Evolutionary conservation across 2,329 filamentous ascomycete genomes (phyloP).

Genomic region (Penicillium sp.): DNA sequence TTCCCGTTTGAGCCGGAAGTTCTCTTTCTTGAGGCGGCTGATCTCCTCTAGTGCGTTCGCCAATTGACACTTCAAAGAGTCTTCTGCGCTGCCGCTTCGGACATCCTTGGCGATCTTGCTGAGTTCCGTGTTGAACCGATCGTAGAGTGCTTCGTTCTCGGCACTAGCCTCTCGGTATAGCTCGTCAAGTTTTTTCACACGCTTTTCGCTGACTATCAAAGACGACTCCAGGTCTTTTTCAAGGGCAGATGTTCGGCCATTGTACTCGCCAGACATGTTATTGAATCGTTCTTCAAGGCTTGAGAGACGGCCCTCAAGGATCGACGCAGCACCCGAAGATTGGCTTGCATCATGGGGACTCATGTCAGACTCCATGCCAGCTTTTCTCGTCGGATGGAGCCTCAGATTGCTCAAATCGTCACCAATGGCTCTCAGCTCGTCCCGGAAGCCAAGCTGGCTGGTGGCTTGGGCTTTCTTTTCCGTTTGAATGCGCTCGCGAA

Average conservation of each 20-base stretch:
- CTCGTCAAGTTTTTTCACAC: slow-evolving; percentile 81
- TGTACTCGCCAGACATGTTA: slow-evolving; percentile 61
- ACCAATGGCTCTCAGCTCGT: slow-evolving; percentile 77
- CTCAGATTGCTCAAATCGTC: slow-evolving; percentile 69
- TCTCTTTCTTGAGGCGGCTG: slow-evolving; percentile 79
- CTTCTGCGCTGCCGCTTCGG: slow-evolving; percentile 74
- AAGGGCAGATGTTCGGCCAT: slow-evolving; percentile 64
- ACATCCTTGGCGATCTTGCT: slow-evolving; percentile 79
- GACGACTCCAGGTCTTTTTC: slow-evolving; percentile 72
- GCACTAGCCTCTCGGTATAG: slow-evolving; percentile 84
- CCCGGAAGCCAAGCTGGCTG: slow-evolving; percentile 69
- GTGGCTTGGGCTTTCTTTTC: slow-evolving; percentile 76
- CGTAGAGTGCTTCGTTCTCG: slow-evolving; percentile 91
- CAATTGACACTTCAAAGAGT: slow-evolving; percentile 72
- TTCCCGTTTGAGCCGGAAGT: slow-evolving; percentile 79
- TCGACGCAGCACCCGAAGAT: slow-evolving; percentile 25
- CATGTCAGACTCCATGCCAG: slow-evolving; percentile 38
- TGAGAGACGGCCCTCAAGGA: slow-evolving; percentile 57
- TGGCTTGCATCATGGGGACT: slow-evolving; percentile 30
- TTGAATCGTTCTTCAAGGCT: slow-evolving; percentile 71
- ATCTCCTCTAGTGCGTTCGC: slow-evolving; percentile 77
- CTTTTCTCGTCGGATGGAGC: slow-evolving; percentile 37
- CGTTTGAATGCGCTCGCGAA: slow-evolving; percentile 79
- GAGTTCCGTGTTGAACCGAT: slow-evolving; percentile 88
- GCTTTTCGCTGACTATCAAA: slow-evolving; percentile 73